These are phyloP conservation scores for carrot (Daucus carota) DNA, from an alignment of 129 eudicot species.

Conservation along the genomic window DNA sequence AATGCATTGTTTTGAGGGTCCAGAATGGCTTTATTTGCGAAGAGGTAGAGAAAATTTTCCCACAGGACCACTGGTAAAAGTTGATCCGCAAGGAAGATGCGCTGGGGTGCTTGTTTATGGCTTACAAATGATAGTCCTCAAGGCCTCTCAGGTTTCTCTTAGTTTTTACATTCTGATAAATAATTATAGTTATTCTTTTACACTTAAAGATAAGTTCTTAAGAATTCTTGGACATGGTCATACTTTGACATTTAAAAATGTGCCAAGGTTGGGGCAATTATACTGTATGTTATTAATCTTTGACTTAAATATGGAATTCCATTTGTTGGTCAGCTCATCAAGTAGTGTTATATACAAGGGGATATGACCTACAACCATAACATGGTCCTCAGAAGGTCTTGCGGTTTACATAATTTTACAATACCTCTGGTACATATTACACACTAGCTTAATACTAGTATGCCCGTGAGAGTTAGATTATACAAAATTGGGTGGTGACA, in stretches of 20 bases:
- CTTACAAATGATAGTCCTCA: conserved; percentile 84
- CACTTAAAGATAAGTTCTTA: conserved; percentile 1
- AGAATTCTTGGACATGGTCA: neutral
- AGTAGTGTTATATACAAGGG: neutral
- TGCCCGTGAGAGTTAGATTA: neutral
- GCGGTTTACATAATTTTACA: neutral
- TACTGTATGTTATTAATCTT: neutral
- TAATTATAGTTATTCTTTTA: neutral
- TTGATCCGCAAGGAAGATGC: conserved; percentile 92
- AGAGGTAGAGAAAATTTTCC: conserved; percentile 87
- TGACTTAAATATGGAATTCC: neutral
- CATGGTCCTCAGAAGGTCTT: neutral
- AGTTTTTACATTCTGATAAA: conserved; percentile 14
- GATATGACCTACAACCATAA: neutral
- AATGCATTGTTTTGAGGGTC: conserved; percentile 99
- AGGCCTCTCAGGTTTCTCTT: conserved; percentile 78
- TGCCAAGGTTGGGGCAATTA: neutral
- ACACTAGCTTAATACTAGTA: neutral
- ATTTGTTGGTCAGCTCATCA: neutral
- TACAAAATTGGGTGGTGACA: neutral
- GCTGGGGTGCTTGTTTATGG: conserved; percentile 87
- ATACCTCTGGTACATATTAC: neutral
- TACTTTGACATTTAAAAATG: neutral
- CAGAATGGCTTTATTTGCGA: conserved; percentile 80
- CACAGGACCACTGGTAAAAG: conserved; percentile 79